Evolutionary conservation across 352 stramenopile genomes (phyloP), one percentile per base, ranked within the genome.

Genomic region (Pythium coloratum): DNA sequence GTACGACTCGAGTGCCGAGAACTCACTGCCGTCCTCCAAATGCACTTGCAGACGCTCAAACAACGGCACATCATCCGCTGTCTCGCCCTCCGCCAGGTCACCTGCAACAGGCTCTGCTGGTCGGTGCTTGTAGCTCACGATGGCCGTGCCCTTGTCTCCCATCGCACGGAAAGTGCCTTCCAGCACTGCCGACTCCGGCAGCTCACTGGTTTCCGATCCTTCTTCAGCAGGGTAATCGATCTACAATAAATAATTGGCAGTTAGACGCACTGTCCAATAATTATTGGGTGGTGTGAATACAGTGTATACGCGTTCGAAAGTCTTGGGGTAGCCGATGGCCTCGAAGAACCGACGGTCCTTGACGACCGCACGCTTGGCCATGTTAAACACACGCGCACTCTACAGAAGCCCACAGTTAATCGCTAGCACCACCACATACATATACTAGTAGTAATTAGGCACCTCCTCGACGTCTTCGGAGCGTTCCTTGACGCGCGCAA

Each of bases 301-400:
- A 30, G 28, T 30, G 36, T 26, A 5, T 32, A 84, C 71, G 33
- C 70, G 61, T 28, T 91, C 72, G 53, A 91, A 92, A 3, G 84
- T 73, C 64, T 91, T 90, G 44, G 84, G 84, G 69, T 92, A 92
- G 0, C 84, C 84, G 12, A 92, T 71, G 9, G 76, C 72, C 62
- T 89, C 82, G 42, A 92, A 92, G 63, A 92, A 75, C 3, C 84
- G 82, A 8, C 76, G 82, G 38, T 92, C 84, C 38, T 92, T 92
- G 9, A 89, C 80, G 0, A 92, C 82, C 1, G 82, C 82, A 18
- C 84, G 80, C 62, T 91, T 90, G 26, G 84, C 84, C 76, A 91
- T 84, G 65, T 92, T 92, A 60, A 78, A 90, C 64, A 90, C 78
- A 18, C 83, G 76, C 16, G 83, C 78, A 42, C 73, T 88, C 83